Conservation (phyloP, 805 yeast species). For the Sugiyamaella marilandica region DNA sequence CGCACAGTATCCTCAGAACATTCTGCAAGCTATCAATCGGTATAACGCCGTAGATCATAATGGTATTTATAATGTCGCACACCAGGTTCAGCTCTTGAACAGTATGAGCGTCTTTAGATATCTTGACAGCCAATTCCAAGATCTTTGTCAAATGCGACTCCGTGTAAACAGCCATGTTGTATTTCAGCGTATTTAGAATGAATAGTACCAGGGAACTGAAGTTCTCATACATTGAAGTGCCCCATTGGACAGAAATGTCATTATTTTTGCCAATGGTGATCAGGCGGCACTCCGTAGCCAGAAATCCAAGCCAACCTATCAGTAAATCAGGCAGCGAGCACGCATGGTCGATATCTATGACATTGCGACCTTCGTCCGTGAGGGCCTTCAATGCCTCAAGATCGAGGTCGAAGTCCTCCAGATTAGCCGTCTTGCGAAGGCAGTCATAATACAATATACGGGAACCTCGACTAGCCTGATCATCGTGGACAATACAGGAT, state of each 20-base stretch:
- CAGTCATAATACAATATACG: conserved; percentile 57
- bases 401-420: conserved; percentile 50
- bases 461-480: conserved; percentile 41
- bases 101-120: conserved; percentile 41
- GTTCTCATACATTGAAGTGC: conserved; percentile 27
- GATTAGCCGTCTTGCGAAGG: conserved; percentile 45
- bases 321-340: conserved; percentile 39
- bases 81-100: conserved; percentile 36
- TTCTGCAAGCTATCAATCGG: conserved; percentile 39
- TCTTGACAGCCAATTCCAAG: conserved; percentile 34
- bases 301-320: conserved; percentile 34
- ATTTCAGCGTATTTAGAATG: conserved; percentile 44
- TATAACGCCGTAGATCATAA: conserved; percentile 43
- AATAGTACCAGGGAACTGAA: conserved; percentile 35
- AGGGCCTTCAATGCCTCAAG: conserved; percentile 43
- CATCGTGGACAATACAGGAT: conserved; percentile 53
- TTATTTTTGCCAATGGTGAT: conserved; percentile 27
- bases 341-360: conserved; percentile 47
- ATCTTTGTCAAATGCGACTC: conserved; percentile 36
- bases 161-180: conserved; percentile 43
- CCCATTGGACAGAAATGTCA: conserved; percentile 28
- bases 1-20: conserved; percentile 44
- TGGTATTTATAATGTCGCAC: conserved; percentile 40
- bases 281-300: conserved; percentile 30
- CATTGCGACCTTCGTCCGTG: conserved; percentile 51